These are phyloP conservation scores for Lolium perenne DNA, from an alignment of 176 grass and related monocot species.

Conservation along the genomic window DNA sequence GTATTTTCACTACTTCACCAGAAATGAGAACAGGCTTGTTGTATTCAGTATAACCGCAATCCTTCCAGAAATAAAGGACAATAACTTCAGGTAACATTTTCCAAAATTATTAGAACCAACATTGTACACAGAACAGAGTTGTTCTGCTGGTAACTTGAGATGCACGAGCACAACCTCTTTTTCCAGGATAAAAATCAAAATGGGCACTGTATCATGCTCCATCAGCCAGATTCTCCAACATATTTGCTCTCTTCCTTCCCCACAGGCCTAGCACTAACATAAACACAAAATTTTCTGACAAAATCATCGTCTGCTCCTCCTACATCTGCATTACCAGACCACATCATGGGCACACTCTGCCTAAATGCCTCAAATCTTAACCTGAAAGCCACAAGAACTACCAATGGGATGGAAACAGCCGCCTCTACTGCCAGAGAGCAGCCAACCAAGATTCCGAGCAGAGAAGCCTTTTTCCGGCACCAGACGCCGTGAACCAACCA, in stretches of 20 bases:
- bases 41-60: not conserved
- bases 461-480: not conserved
- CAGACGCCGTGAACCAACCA: not conserved
- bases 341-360: not conserved
- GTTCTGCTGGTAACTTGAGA: slow-evolving; percentile 15
- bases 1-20: not conserved
- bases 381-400: not conserved
- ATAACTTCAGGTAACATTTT: slow-evolving; percentile 10
- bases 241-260: not conserved
- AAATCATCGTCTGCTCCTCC: not conserved
- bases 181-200: not conserved
- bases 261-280: not conserved
- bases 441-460: not conserved
- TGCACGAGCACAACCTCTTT: not conserved
- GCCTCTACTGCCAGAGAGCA: not conserved
- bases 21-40: not conserved
- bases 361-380: not conserved
- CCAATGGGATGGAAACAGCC: not conserved
- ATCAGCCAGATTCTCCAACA: not conserved
- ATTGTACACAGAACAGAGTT: not conserved
- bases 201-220: not conserved
- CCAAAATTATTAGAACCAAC: not conserved
- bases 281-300: not conserved
- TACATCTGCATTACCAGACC: not conserved
- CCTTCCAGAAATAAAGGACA: not conserved